Conservation (phyloP, 805 yeast species). For the Pichia sporocuriosa region DNA sequence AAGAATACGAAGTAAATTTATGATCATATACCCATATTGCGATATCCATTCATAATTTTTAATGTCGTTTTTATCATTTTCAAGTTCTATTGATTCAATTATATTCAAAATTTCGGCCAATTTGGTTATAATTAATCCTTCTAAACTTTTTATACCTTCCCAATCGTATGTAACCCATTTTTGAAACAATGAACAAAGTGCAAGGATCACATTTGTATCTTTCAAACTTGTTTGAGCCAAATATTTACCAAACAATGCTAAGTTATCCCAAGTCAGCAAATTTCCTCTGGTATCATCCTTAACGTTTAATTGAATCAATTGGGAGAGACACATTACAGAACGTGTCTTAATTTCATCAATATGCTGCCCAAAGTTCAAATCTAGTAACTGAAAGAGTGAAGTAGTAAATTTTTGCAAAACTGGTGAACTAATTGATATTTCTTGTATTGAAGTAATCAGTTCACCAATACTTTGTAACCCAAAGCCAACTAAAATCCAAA, state of each 20-base stretch:
- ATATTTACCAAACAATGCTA: neutral
- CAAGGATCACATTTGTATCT: neutral
- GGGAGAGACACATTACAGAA: neutral
- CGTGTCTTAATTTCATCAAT: neutral
- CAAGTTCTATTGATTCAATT: neutral
- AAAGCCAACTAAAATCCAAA: neutral
- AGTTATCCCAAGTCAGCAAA: neutral
- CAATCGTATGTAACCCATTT: conserved; percentile 8
- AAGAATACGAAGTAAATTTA: neutral
- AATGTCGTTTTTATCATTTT: neutral
- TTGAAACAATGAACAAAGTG: conserved; percentile 1
- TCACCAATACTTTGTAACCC: conserved; percentile 5
- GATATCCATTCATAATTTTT: conserved; percentile 4
- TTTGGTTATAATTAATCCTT: conserved; percentile 3
- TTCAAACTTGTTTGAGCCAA: neutral
- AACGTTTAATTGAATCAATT: neutral
- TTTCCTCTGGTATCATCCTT: neutral
- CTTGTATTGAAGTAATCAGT: neutral
- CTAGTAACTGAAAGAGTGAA: neutral
- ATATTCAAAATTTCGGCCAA: conserved; percentile 1
- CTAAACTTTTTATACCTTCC: conserved; percentile 1
- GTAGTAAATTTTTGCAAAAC: neutral
- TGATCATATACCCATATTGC: conserved; percentile 1
- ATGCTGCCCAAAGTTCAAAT: too few species aligned
- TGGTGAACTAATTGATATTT: neutral